Percentiles rank a stretch among this genome's conserved stretches.
These are phyloP conservation scores for Tylopilus cervinicoccineus DNA, from an alignment of 768 basidiomycete species.

Conservation along the genomic window DNA sequence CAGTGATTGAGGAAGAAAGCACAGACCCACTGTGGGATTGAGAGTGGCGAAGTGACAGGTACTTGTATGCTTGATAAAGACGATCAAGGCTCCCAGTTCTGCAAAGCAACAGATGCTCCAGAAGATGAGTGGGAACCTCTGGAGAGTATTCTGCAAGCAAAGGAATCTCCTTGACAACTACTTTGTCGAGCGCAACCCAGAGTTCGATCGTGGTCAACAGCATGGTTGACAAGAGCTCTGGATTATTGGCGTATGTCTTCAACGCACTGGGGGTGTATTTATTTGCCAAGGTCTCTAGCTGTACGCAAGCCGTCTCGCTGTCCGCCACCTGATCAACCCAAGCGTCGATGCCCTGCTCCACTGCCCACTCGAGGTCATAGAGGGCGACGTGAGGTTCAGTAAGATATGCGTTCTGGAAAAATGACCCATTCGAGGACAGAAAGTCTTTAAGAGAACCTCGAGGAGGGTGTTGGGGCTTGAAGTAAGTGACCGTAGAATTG, in stretches of 20 bases:
- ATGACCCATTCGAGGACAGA: constrained; percentile 8
- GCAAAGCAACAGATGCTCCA: constrained; percentile 42
- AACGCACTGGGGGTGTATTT: constrained; percentile 27
- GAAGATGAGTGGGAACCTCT: constrained; percentile 35
- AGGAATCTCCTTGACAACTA: constrained; percentile 32
- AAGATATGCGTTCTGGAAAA: constrained; percentile 12
- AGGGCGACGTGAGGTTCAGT: constrained; percentile 21
- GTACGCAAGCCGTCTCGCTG: constrained; percentile 20
- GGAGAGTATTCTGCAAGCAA: constrained; percentile 44
- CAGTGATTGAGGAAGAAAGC: constrained; percentile 25
- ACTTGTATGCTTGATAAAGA: constrained; percentile 22
- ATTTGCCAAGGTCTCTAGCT: constrained; percentile 25
- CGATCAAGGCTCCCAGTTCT: constrained; percentile 27
- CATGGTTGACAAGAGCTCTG: constrained; percentile 38
- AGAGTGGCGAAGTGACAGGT: constrained; percentile 31
- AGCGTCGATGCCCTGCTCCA: constrained; percentile 27
- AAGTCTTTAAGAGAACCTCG: constrained; percentile 19
- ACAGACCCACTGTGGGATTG: constrained; percentile 29
- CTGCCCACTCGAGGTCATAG: constrained; percentile 36
- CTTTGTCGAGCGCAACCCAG: constrained; percentile 45
- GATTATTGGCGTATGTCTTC: constrained; percentile 29
- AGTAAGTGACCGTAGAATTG: background rate
- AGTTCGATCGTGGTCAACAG: constrained; percentile 43
- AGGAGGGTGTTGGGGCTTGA: background rate
- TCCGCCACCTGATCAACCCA: constrained; percentile 29